Evolutionary conservation across 108 stramenopile species (phyloP).

Genomic region (Nitzschia putrida): DNA sequence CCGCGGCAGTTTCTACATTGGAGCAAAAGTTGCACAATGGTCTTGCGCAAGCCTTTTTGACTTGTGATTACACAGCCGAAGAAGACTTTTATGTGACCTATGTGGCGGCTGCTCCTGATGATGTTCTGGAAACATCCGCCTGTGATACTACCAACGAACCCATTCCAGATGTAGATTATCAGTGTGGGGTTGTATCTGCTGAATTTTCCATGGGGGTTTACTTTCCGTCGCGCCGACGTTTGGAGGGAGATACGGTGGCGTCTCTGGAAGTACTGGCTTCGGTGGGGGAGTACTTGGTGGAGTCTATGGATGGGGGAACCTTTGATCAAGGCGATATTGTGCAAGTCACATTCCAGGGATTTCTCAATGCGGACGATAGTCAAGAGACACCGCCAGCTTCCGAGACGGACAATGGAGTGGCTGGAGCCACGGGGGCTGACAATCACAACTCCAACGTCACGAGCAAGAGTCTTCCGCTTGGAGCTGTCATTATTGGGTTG

Average conservation of each 20-base stretch:
- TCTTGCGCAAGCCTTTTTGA: conserved; percentile 16
- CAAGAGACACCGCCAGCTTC: conserved; percentile 7
- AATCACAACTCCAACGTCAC: neutral
- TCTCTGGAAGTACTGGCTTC: conserved; percentile 11
- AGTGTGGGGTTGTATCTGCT: conserved; percentile 22
- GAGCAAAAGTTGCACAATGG: conserved; percentile 19
- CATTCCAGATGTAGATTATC: conserved; percentile 5
- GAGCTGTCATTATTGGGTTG: conserved; percentile 11
- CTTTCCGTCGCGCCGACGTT: conserved; percentile 13
- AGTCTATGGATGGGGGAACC: conserved; percentile 20
- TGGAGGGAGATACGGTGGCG: neutral
- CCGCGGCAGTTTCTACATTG: neutral
- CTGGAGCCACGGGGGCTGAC: neutral
- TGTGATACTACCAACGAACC: conserved; percentile 16
- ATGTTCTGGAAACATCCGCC: neutral
- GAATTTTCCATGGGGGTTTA: conserved; percentile 19
- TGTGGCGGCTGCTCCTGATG: conserved; percentile 14
- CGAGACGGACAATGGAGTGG: neutral
- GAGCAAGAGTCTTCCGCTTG: conserved; percentile 6
- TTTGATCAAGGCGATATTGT: conserved; percentile 23
- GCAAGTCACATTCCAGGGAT: conserved; percentile 12
- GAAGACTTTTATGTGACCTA: conserved; percentile 12
- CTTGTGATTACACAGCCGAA: conserved; percentile 2
- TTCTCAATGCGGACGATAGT: conserved; percentile 13
- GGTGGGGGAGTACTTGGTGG: conserved; percentile 11